phyloP scores from a whole-genome alignment of 164 flowering plant genomes.

The Macadamia integrifolia region DNA sequence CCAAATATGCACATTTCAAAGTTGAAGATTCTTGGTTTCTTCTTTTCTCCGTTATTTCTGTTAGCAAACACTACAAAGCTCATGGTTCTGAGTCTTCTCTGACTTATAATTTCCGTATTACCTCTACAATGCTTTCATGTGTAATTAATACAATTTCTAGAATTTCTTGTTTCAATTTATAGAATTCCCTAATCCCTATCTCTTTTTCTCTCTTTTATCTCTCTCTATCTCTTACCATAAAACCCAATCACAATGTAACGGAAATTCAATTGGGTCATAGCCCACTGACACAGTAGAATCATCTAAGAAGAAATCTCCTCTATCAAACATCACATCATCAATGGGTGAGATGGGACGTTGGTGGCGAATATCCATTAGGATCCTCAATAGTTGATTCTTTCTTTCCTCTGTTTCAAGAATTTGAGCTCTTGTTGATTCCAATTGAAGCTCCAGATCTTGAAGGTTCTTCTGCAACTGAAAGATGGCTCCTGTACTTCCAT shows the following conservation, averaged over 20 bases:
- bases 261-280: constrained; percentile 9
- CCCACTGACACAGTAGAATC: constrained; percentile 3
- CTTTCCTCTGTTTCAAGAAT: constrained; percentile 14
- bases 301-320: background rate
- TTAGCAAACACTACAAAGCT: no score
- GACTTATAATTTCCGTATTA: no score
- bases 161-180: no score
- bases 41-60: no score
- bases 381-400: constrained; percentile 21
- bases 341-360: constrained; percentile 4
- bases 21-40: no score
- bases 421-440: constrained; percentile 17
- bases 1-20: no score
- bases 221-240: background rate
- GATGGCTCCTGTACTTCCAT: constrained; percentile 33
- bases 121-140: no score
- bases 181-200: no score
- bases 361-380: constrained; percentile 14
- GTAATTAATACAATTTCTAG: no score
- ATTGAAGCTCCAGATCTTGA: constrained; percentile 16
- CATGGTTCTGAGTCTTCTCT: no score
- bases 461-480: constrained; percentile 29
- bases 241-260: constrained; percentile 4
- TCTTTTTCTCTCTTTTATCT: background rate
- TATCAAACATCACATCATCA: constrained; percentile 2